Evolutionary conservation across 768 basidiomycete species (phyloP).

Genomic region (Holtermannia corniformis): DNA sequence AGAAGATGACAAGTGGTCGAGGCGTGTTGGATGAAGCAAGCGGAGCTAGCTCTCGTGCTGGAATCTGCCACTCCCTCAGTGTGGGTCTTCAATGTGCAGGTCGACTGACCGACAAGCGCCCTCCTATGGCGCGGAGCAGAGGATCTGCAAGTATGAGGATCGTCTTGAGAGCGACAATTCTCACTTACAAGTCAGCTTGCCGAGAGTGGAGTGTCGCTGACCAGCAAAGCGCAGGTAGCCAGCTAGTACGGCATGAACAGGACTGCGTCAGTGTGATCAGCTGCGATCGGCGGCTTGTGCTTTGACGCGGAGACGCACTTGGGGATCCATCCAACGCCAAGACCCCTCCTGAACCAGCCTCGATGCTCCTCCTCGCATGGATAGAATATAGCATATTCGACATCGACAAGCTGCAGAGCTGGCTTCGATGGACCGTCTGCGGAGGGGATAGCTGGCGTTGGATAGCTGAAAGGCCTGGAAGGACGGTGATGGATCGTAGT

Average conservation of each 20-base stretch:
- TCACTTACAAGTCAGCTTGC: background rate
- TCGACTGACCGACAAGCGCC: background rate
- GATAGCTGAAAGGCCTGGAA: background rate
- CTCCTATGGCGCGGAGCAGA: background rate
- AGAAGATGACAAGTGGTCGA: conserved; percentile 65
- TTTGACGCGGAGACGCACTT: too few species aligned
- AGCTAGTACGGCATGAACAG: background rate
- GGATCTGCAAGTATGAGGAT: too few species aligned
- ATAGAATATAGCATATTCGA: conserved; percentile 10
- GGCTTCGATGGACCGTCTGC: background rate
- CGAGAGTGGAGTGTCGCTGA: background rate
- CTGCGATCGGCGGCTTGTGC: too few species aligned
- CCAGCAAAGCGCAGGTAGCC: conserved; percentile 1
- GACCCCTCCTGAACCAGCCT: conserved; percentile 6
- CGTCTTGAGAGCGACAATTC: background rate
- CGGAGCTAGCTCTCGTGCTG: background rate
- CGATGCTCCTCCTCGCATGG: conserved; percentile 1
- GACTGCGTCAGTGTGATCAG: background rate
- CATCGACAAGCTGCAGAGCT: conserved; percentile 2
- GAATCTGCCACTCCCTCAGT: background rate
- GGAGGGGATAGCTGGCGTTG: background rate
- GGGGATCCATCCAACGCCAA: background rate
- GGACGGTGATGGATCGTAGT: background rate
- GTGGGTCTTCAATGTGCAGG: background rate
- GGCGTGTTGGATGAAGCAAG: background rate